A percentile compares a stretch with the other conserved stretches of the same genome.
phyloP scores from a whole-genome alignment of 2,329 filamentous ascomycete genomes.

The Mycogone perniciosa region DNA sequence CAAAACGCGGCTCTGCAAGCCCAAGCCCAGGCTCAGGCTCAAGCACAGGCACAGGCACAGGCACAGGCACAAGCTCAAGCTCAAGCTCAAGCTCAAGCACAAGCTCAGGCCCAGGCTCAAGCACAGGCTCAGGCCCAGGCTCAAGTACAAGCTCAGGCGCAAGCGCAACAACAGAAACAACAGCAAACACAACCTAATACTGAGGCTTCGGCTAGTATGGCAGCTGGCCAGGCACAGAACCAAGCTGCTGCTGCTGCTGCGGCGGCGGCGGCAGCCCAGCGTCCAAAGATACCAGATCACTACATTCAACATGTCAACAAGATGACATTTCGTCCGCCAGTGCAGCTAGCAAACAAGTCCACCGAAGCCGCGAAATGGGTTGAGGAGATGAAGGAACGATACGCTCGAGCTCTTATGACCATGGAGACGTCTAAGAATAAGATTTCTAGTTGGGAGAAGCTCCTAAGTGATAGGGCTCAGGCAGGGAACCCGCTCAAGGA shows the following conservation, averaged over 20 bases:
- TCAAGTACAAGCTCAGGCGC: constrained; percentile 18
- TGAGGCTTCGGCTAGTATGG: constrained; percentile 8
- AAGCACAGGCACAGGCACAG: constrained; percentile 9
- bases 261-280: constrained; percentile 19
- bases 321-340: constrained; percentile 41
- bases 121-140: constrained; percentile 13
- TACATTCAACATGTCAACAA: constrained; percentile 42
- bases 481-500: constrained; percentile 38
- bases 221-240: constrained; percentile 17
- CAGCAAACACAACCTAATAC: not conserved
- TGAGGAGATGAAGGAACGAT: constrained; percentile 40
- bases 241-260: constrained; percentile 14
- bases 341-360: constrained; percentile 35
- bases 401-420: constrained; percentile 41
- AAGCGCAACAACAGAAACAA: constrained; percentile 12
- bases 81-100: constrained; percentile 14
- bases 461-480: constrained; percentile 36
- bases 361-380: constrained; percentile 44
- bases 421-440: constrained; percentile 43
- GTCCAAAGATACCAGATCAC: constrained; percentile 34
- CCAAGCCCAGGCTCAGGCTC: constrained; percentile 24
- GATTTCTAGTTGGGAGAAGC: constrained; percentile 36
- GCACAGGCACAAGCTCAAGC: constrained; percentile 6
- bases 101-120: constrained; percentile 16
- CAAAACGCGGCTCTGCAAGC: constrained; percentile 16